Conservation (phyloP, 208 protist species). For the Naegleria fowleri region DNA sequence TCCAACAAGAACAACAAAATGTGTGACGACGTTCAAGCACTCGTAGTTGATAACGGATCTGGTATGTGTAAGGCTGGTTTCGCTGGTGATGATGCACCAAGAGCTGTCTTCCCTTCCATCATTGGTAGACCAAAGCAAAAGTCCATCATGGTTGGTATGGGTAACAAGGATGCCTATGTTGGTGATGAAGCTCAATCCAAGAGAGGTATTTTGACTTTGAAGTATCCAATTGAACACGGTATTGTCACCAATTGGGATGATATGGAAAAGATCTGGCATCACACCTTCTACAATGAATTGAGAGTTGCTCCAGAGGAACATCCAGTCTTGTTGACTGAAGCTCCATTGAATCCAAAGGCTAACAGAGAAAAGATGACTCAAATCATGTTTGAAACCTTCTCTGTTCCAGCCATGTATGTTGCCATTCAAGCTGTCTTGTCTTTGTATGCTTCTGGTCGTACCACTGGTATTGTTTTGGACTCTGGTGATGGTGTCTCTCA, state of each 20-base stretch:
- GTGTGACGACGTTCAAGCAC: constrained; percentile 42
- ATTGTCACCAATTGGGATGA: constrained; percentile 98
- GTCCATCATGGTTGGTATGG: constrained; percentile 67
- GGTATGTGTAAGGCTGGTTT: constrained; percentile 56
- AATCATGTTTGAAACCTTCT: constrained; percentile 94
- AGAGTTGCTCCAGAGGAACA: constrained; percentile 93
- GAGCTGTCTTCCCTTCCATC: constrained; percentile 68
- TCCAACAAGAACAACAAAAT: constrained; percentile 33
- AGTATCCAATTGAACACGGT: constrained; percentile 58
- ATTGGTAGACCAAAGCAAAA: constrained; percentile 64
- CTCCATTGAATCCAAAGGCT: constrained; percentile 80
- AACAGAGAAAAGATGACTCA: constrained; percentile 86
- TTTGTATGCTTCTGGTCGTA: constrained; percentile 92
- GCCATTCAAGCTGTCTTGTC: constrained; percentile 82
- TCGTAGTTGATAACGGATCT: constrained; percentile 45
- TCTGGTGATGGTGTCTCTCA: constrained; percentile 97
- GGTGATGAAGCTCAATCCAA: constrained; percentile 62
- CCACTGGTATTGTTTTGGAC: constrained; percentile 97
- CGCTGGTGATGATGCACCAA: constrained; percentile 74
- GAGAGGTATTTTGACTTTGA: constrained; percentile 51
- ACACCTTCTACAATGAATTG: constrained; percentile 97
- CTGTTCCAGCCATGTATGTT: constrained; percentile 80
- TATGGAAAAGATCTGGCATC: constrained; percentile 97
- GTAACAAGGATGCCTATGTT: constrained; percentile 62
- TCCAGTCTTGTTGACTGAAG: constrained; percentile 91